Conservation (phyloP, 441 rosid species). For the Adansonia grandidieri region DNA sequence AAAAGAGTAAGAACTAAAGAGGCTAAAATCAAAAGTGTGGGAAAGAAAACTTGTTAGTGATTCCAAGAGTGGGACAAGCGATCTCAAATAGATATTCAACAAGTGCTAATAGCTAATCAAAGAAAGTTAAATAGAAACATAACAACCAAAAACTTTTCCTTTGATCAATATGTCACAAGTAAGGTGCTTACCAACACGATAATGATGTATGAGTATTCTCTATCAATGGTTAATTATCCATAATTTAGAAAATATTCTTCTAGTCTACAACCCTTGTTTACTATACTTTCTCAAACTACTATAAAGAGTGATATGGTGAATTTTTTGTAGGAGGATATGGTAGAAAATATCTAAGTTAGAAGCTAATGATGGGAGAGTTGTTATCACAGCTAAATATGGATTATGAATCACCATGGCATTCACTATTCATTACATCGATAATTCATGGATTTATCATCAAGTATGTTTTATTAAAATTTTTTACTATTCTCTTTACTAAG, state of each 20-base stretch:
- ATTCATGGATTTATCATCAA: not conserved
- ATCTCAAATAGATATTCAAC: not conserved
- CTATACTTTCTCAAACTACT: too few species aligned
- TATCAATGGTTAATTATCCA: too few species aligned
- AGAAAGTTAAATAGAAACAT: not conserved
- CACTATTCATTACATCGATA: not conserved
- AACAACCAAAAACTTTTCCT: not conserved
- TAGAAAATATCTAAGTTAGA: not conserved
- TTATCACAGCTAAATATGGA: not conserved
- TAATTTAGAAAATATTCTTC: too few species aligned
- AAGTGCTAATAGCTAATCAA: not conserved
- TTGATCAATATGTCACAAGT: not conserved
- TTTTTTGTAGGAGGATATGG: too few species aligned
- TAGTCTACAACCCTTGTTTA: too few species aligned
- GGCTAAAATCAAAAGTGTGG: not conserved
- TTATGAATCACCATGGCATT: not conserved
- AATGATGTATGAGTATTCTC: too few species aligned
- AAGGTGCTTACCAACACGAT: not conserved
- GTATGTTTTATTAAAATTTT: too few species aligned
- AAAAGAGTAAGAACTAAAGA: not conserved
- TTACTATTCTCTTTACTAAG: too few species aligned
- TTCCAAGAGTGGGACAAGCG: not conserved
- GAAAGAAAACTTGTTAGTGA: not conserved
- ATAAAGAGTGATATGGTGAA: too few species aligned
- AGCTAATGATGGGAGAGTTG: not conserved